Conservation (phyloP, 306 rosid species). For the Urtica urens region DNA sequence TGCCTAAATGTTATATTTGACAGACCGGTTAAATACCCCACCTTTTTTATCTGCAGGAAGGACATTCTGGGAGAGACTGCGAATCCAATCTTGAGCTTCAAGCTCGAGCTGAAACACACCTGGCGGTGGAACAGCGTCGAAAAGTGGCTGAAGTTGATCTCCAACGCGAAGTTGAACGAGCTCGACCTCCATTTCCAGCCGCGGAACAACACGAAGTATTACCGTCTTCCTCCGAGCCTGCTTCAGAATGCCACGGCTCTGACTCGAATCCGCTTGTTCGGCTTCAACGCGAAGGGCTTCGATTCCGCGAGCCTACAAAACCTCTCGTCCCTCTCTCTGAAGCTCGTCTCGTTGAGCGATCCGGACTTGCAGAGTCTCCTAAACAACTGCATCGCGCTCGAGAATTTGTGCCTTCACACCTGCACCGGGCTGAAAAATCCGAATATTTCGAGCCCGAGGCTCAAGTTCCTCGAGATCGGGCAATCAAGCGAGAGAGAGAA, state of each 20-base stretch:
- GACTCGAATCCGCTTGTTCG: neutral
- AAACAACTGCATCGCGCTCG: neutral
- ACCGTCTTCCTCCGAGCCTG: neutral
- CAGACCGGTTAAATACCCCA: too few relatives aligned
- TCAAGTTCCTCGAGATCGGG: conserved; percentile 4
- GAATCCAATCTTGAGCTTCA: neutral
- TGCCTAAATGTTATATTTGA: too few relatives aligned
- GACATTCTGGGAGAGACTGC: too few relatives aligned
- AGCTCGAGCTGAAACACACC: neutral
- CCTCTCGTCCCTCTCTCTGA: conserved; percentile 3
- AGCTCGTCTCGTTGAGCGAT: neutral
- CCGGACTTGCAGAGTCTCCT: neutral
- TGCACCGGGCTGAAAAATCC: neutral
- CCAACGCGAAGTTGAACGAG: conserved; percentile 1
- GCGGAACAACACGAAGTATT: neutral
- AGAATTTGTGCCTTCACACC: neutral
- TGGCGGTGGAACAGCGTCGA: neutral
- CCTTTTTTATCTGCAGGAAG: too few relatives aligned
- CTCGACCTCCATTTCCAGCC: neutral
- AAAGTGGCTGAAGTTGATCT: neutral
- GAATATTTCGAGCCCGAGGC: conserved; percentile 1
- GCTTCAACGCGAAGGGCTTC: neutral
- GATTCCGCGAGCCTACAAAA: neutral
- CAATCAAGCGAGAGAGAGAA: too few relatives aligned
- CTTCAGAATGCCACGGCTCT: neutral